Base-by-base conservation (phyloP, 495 filamentous ascomycete genomes). In the Peziza echinospora region DNA sequence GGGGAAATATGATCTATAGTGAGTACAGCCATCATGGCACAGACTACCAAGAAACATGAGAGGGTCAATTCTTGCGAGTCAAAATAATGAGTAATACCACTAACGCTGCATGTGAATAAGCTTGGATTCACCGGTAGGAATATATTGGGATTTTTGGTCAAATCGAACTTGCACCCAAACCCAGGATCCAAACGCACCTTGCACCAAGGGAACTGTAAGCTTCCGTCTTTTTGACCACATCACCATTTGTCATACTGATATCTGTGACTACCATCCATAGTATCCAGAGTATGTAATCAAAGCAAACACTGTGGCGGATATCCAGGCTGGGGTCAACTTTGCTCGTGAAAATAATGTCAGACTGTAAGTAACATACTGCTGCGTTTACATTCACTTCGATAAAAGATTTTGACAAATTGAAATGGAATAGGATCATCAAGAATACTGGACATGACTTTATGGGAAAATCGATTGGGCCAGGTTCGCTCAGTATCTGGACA, bases 381-480 rank as follows among this genome's bases (percentile, higher is more conserved):
- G n/a, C n/a, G n/a, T n/a, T n/a, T n/a, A n/a, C n/a, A n/a, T n/a
- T 16, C 13, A 3, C 16, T 2, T 23, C 0, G 13, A 3, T 25
- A 0, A 24, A 7, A 11, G 1, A 5, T 3, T 8, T 3, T 8
- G 26, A 34, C n/a, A 26, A 42, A 7, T 23, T 48, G 24, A 43
- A 21, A 5, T 6, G 11, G 16, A 9, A 11, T 21, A 48, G 46
- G 9, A 24, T 48, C 23, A 53, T 53, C 17, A 53, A 53, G 42
- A 53, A 53, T 28, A 49, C 48, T 21, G 48, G 51, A 1, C 50
- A 53, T 11, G 50, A 53, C 40, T 66, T 62, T 47, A 54, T 58
- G 40, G 65, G 65, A 22, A 68, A 69, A 41, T 70, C 69, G 9
- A 72, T 67, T 5, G 70, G 65, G 28, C 62, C 64, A 44, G 74